Evolutionary conservation across 495 filamentous ascomycete species (phyloP), one percentile per base, ranked within the genome.

Genomic region (Tuber magnatum): DNA sequence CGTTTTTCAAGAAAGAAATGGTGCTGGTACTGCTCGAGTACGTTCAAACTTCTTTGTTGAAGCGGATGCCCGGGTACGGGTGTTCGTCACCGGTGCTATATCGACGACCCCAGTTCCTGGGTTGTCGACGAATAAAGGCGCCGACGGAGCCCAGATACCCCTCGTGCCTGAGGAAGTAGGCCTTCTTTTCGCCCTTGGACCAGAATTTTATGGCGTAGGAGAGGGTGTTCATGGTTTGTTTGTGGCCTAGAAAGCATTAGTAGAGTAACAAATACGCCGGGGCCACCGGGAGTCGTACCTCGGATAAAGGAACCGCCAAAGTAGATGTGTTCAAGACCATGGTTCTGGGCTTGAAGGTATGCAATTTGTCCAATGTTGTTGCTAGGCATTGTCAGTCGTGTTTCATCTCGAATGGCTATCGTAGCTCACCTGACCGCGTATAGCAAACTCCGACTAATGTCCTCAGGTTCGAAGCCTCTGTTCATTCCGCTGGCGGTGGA

Each of bases 361-460:
- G 95, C 93, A 76, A 99, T 97, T 86, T 99, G 95, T 20, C 95
- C 95, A 73, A 99, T 97, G 84, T 99, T 99, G 84, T 99, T 98
- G 83, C 93, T 91, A 77, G 39, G 20, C n/a, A 46, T 38, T 18
- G 76, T 84, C 77, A 85, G 83, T 6, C 18, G 39, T 74, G 71
- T 68, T 35, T 43, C 44, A n/a, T 24, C 48, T 20, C 56, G 56
- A 28, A 65, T 35, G 28, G 56, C 8, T 20, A 35, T 39, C 24
- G 51, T 41, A 70, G 82, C 83, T 51, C 83, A 90, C 89, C 89
- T 92, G 40, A 92, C 88, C 22, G 94, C 94, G 83, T 97, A 97
- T 7, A 97, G 87, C 61, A 97, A 86, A 73, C 88, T 91, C 73
- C 88, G 85, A 82, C 87, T 90, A 82, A 91, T 91, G 78, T 92